phyloP scores from a whole-genome alignment of 2,329 filamentous ascomycete genomes.

The Venturiaceae sp. region DNA sequence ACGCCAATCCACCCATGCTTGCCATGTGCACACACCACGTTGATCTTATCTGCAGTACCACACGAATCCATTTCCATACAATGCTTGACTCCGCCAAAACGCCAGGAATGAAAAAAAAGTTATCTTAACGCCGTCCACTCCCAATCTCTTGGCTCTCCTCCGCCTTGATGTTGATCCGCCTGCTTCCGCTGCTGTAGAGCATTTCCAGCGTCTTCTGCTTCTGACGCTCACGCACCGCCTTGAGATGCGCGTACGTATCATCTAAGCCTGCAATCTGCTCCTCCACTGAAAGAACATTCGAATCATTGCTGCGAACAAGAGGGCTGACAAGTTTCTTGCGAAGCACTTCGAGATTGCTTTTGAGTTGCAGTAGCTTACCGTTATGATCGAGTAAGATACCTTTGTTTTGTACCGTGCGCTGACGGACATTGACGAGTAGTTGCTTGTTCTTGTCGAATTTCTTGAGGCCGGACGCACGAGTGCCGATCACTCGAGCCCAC shows the following conservation, averaged over 20 bases:
- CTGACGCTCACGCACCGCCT: constrained; percentile 65
- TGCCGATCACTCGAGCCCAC: constrained; percentile 77
- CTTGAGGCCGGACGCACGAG: constrained; percentile 62
- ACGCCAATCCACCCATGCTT: background rate
- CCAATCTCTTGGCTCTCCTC: background rate
- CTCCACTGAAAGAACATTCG: constrained; percentile 63
- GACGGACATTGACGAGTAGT: constrained; percentile 67
- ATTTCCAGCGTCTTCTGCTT: constrained; percentile 76
- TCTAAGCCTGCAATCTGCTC: constrained; percentile 79
- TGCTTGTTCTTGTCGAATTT: constrained; percentile 89
- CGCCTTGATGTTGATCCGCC: background rate
- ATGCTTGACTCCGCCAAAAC: background rate
- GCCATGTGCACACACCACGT: background rate
- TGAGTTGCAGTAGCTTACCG: constrained; percentile 69
- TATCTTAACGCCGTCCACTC: background rate
- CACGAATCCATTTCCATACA: background rate
- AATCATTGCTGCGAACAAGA: constrained; percentile 60
- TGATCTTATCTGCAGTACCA: too few relatives aligned
- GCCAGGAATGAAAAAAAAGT: background rate
- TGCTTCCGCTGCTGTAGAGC: constrained; percentile 47
- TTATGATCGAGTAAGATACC: constrained; percentile 79
- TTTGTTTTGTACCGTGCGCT: constrained; percentile 81
- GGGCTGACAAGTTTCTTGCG: constrained; percentile 76
- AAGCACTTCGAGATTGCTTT: constrained; percentile 78
- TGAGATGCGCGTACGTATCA: constrained; percentile 69